Conservation (phyloP, 345 rosid species). For the Boechera divaricarpa region DNA sequence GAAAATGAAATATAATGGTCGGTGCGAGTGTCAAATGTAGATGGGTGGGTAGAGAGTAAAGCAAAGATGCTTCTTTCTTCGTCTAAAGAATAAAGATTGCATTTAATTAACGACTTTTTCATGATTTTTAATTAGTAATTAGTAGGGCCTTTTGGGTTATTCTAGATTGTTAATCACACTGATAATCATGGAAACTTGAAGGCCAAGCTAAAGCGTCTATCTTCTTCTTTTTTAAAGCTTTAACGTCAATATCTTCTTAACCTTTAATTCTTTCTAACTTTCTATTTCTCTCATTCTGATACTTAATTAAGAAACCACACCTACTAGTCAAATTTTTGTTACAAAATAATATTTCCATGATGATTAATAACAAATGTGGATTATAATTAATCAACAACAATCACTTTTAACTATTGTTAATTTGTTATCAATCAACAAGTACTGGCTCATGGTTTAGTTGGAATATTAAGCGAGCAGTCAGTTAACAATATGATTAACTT, state of each 20-base stretch:
- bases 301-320: conserved; percentile 8
- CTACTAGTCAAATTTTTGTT: not conserved
- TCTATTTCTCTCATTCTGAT: not conserved
- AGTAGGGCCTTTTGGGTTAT: conserved; percentile 39
- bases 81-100: conserved; percentile 32
- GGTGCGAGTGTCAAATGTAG: conserved; percentile 30
- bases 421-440: not conserved
- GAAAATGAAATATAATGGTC: conserved; percentile 32
- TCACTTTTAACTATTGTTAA: not conserved
- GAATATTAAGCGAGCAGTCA: conserved; percentile 14
- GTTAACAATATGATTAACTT: conserved; percentile 17
- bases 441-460: conserved; percentile 18
- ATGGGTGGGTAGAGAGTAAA: conserved; percentile 36
- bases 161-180: conserved; percentile 43
- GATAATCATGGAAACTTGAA: conserved; percentile 45
- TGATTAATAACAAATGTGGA: not conserved
- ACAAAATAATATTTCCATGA: not conserved
- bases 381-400: not conserved
- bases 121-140: conserved; percentile 17
- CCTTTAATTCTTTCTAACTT: conserved; percentile 3
- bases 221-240: not conserved
- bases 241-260: conserved; percentile 5
- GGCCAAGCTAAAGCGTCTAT: conserved; percentile 31
- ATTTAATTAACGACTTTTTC: conserved; percentile 35
- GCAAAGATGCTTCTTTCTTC: conserved; percentile 41